Base-by-base conservation (phyloP, 352 stramenopile genomes). In the Pythium myriotylum region DNA sequence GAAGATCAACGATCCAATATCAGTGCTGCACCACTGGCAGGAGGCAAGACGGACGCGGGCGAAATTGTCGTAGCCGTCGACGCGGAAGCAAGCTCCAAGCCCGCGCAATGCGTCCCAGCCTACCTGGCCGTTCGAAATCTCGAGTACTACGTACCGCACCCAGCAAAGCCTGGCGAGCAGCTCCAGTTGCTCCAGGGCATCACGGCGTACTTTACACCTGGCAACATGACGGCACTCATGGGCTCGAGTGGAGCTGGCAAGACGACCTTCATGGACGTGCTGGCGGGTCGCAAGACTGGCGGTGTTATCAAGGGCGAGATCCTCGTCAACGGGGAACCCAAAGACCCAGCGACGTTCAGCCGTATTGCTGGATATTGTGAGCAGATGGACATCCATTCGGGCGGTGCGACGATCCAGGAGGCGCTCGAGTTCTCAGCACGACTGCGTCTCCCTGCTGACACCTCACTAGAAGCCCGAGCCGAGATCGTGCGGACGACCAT, bases 221-320 rank as follows among this genome's bases (percentile, higher is more conserved):
- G 77, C 13, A 59, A 22, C 9, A 77, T 87, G 43, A 75, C 68
- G 5, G 77, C 77, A 4, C 40, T 88, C 13, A 84, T 86, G 67
- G 79, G 79, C 23, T 63, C 68, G 0, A 67, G 42, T 26, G 79
- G 81, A 37, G 77, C 84, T 22, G 87, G 90, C 3, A 97, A 98
- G 70, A 96, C 91, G 6, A 98, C 92, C 2, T 74, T 98, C 10
- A 87, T 96, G 62, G 90, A 98, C 75, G 90, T 97, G 7, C 81
- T 98, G 40, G 85, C 91, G 1, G 68, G 92, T 22, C 74, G 92
- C 43, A 98, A 97, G 69, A 90, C 74, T n/a, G 78, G 74, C 19
- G 91, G 92, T 17, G 61, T 49, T 9, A 73, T 86, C 46, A 54
- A 54, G 2, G 86, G 85, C 17, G 46, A 89, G 1, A 76, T 91